Conservation (phyloP, 176 grass and related monocot species). For the Tillandsia fasciculata region DNA sequence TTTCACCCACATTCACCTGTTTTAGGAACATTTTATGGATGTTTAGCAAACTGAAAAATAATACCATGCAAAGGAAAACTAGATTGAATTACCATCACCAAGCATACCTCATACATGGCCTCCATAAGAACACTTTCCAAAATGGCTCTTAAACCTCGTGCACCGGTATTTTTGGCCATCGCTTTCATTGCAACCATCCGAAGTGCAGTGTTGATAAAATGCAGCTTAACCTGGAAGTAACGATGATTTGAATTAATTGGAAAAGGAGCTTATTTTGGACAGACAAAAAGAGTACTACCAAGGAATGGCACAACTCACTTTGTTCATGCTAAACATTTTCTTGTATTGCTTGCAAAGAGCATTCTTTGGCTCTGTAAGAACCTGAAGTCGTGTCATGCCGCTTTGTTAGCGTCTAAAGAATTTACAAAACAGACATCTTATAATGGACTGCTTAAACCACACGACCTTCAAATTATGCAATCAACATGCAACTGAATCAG, state of each 20-base stretch:
- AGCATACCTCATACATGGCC: conserved; percentile 96
- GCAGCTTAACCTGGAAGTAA: conserved; percentile 57
- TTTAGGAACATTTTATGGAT: neutral
- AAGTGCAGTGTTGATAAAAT: conserved; percentile 66
- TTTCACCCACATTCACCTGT: neutral
- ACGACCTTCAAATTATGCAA: neutral
- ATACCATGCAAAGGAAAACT: neutral
- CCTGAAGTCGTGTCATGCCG: conserved; percentile 44
- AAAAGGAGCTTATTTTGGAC: conserved; percentile 5
- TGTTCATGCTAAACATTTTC: conserved; percentile 89
- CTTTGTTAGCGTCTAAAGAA: conserved; percentile 20
- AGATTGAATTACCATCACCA: neutral
- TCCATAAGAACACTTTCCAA: conserved; percentile 84
- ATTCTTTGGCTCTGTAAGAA: conserved; percentile 89
- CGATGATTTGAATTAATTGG: conserved; percentile 3
- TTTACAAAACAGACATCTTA: neutral
- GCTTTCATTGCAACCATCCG: conserved; percentile 70
- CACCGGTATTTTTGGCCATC: conserved; percentile 68
- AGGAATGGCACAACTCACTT: conserved; percentile 34
- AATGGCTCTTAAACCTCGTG: conserved; percentile 83
- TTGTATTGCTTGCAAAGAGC: conserved; percentile 90
- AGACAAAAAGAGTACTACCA: conserved; percentile 10
- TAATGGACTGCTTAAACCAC: neutral
- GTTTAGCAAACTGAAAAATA: neutral
- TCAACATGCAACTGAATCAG: neutral